phyloP scores from a whole-genome alignment of 2,329 filamentous ascomycete genomes.

The Alternaria sp. region DNA sequence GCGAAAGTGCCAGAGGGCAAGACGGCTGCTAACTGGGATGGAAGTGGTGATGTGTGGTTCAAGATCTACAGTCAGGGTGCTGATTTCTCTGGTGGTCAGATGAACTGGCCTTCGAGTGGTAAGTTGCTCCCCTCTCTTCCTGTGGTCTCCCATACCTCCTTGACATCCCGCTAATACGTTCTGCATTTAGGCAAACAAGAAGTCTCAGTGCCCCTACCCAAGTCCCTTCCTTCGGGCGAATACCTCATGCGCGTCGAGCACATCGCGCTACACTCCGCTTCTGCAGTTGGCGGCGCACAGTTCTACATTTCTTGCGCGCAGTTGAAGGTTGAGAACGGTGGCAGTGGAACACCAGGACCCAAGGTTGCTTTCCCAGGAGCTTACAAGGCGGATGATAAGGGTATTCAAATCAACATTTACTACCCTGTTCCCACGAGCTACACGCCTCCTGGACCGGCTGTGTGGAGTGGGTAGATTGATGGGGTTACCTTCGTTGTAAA shows the following conservation, averaged over 20 bases:
- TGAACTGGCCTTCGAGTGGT: conserved; percentile 40
- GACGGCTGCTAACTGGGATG: conserved; percentile 41
- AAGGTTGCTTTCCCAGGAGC: conserved; percentile 52
- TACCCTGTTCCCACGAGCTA: conserved; percentile 32
- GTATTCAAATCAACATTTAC: conserved; percentile 41
- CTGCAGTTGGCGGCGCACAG: conserved; percentile 41
- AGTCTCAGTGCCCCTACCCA: conserved; percentile 51
- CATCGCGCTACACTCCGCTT: conserved; percentile 55
- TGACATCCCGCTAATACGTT: background rate
- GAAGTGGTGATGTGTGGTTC: conserved; percentile 48
- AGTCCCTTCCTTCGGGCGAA: conserved; percentile 52
- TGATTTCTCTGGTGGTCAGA: conserved; percentile 24
- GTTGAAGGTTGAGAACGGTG: conserved; percentile 52
- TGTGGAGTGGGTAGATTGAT: conserved; percentile 27
- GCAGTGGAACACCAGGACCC: conserved; percentile 47
- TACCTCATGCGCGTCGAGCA: conserved; percentile 59
- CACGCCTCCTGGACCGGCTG: conserved; percentile 29
- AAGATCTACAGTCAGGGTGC: conserved; percentile 45
- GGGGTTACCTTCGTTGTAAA: background rate
- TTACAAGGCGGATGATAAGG: conserved; percentile 35
- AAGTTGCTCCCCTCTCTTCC: background rate
- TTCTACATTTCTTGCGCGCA: conserved; percentile 59
- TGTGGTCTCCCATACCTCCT: background rate
- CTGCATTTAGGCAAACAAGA: conserved; percentile 16
- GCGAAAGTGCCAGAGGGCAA: conserved; percentile 46